Evolutionary conservation across 768 basidiomycete species (phyloP).

Genomic region (Coprinopsis strossmayeri): DNA sequence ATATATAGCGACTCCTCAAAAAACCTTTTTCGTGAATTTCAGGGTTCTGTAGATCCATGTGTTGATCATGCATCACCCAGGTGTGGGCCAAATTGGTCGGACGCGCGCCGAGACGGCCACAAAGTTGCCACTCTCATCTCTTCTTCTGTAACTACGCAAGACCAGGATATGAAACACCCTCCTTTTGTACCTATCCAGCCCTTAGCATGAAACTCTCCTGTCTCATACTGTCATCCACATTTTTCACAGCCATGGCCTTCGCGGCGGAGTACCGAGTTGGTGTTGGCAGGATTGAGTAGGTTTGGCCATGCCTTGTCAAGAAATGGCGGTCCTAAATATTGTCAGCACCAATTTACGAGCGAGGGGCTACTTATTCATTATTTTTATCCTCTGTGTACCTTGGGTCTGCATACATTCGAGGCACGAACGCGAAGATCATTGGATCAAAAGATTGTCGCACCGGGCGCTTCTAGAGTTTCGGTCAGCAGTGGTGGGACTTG

Average conservation of each 20-base stretch:
- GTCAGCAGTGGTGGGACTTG: slow-evolving; percentile 46
- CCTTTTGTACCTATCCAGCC: no score
- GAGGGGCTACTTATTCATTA: no score
- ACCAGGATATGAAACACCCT: no score
- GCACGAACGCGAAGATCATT: slow-evolving; percentile 31
- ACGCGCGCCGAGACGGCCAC: no score
- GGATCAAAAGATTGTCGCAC: slow-evolving; percentile 32
- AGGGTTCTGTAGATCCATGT: no score
- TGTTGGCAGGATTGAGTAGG: slow-evolving; percentile 26
- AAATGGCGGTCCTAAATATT: no score
- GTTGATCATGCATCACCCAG: no score
- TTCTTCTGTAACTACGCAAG: no score
- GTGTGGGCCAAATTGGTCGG: no score
- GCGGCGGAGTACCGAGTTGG: slow-evolving; percentile 28
- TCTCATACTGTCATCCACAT: neutral
- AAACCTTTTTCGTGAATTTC: no score
- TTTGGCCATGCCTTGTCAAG: no score
- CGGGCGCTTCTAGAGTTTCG: slow-evolving; percentile 38
- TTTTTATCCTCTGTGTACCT: slow-evolving; percentile 14
- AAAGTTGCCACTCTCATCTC: neutral
- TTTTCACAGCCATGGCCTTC: neutral
- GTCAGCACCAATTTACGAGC: slow-evolving; percentile 13
- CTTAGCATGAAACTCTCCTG: neutral
- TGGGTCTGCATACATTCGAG: slow-evolving; percentile 43
- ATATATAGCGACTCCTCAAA: no score